phyloP scores from a whole-genome alignment of 345 rosid species.

The Excoecaria cochinchinensis region DNA sequence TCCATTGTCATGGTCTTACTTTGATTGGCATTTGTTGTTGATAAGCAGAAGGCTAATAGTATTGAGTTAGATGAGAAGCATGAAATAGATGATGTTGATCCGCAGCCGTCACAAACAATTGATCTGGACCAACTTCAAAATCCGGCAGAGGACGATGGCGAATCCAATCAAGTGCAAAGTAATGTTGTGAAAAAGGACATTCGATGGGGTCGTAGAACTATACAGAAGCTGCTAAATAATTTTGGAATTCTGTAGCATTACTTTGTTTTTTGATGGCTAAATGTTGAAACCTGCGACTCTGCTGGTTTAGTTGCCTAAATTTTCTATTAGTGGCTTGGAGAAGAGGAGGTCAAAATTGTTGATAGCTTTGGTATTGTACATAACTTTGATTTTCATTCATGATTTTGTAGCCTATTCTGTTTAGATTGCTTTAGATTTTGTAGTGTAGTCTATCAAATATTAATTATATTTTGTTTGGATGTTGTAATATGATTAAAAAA shows the following conservation, averaged over 20 bases:
- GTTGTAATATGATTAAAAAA: too few species aligned
- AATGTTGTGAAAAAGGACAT: constrained; percentile 45
- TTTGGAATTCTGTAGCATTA: constrained; percentile 45
- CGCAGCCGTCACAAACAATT: constrained; percentile 12
- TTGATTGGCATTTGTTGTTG: not conserved
- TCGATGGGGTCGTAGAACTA: constrained; percentile 61
- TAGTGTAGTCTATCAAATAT: too few species aligned
- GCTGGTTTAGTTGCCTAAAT: too few species aligned
- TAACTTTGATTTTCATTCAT: not conserved
- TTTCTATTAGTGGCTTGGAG: not conserved
- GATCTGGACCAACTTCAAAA: constrained; percentile 21
- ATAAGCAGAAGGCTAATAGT: constrained; percentile 12
- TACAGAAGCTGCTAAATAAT: constrained; percentile 52
- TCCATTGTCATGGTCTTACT: not conserved
- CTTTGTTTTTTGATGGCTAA: too few species aligned
- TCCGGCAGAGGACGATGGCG: constrained; percentile 20
- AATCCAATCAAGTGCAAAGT: constrained; percentile 12
- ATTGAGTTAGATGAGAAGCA: constrained; percentile 46
- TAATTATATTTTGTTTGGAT: too few species aligned
- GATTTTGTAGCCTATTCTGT: not conserved
- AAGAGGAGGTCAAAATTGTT: not conserved
- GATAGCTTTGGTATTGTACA: not conserved
- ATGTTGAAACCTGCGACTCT: not conserved
- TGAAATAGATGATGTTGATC: constrained; percentile 17
- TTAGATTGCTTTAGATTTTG: not conserved